Percentiles rank a stretch among this genome's conserved stretches.
These are phyloP conservation scores for Cutaneotrichosporon arboriforme DNA, from an alignment of 1,284 basidiomycete genomes.

Conservation along the genomic window DNA sequence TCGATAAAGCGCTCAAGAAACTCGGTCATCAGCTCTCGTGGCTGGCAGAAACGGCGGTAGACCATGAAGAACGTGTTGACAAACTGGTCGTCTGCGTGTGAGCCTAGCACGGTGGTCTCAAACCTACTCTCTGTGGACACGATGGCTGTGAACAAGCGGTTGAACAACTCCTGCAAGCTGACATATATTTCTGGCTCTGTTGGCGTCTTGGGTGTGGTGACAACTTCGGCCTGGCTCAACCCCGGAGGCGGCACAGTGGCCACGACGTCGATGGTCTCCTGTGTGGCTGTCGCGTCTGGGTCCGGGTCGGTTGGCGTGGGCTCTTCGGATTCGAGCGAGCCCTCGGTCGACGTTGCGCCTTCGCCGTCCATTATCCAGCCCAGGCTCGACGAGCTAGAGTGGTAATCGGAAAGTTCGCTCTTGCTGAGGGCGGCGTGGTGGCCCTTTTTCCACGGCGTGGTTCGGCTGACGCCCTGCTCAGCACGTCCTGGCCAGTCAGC, in stretches of 20 bases:
- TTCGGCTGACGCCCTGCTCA: neutral
- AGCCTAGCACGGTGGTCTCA: neutral
- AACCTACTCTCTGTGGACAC: constrained; percentile 37
- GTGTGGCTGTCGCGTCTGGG: too few species aligned
- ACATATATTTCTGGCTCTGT: constrained; percentile 12
- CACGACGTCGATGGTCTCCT: too few species aligned
- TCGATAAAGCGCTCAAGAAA: constrained; percentile 36
- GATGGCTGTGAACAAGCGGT: constrained; percentile 38
- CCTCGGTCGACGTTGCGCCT: constrained; percentile 8
- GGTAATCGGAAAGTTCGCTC: constrained; percentile 12
- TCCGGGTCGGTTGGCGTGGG: neutral
- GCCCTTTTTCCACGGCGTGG: neutral
- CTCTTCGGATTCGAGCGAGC: constrained; percentile 3
- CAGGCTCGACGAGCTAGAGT: constrained; percentile 29
- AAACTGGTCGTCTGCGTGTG: constrained; percentile 29
- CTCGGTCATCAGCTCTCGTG: constrained; percentile 37
- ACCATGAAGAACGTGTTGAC: constrained; percentile 42
- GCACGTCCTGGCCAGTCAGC: neutral
- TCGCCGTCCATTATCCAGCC: constrained; percentile 31
- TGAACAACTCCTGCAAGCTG: constrained; percentile 31
- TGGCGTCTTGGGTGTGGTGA: neutral
- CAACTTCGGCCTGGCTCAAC: neutral
- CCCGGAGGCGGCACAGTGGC: neutral
- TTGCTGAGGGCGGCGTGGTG: neutral
- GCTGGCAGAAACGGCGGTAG: constrained; percentile 43